A percentile compares a stretch with the other conserved stretches of the same genome.
Conservation (phyloP, 2,329 filamentous ascomycete genomes). For the Coniochaeta ligniaria region DNA sequence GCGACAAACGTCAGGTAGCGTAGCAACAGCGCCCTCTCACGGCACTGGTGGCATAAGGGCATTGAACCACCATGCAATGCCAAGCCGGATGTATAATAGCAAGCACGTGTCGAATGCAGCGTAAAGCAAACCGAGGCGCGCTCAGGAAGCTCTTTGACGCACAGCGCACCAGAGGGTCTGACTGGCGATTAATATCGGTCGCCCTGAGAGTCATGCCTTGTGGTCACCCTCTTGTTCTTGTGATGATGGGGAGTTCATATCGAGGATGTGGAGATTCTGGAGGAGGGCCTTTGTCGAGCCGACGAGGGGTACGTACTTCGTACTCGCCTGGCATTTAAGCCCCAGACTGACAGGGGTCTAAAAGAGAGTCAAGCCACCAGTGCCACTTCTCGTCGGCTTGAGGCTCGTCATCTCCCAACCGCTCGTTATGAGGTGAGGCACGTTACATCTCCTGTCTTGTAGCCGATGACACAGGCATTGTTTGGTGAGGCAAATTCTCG, state of each 20-base stretch:
- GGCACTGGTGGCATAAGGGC: neutral
- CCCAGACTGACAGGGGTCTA: slow-evolving; percentile 6
- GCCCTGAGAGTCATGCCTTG: neutral
- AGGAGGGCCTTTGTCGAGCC: slow-evolving; percentile 4
- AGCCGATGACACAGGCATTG: neutral
- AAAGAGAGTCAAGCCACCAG: slow-evolving; percentile 4
- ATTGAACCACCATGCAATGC: neutral
- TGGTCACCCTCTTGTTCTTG: neutral
- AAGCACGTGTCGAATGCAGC: slow-evolving; percentile 1
- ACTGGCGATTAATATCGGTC: neutral
- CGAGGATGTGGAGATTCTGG: neutral
- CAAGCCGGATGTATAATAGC: neutral
- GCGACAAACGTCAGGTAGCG: neutral
- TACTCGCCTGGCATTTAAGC: slow-evolving; percentile 6
- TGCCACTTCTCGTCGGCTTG: slow-evolving; percentile 1
- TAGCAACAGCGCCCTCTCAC: neutral
- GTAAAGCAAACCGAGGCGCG: neutral
- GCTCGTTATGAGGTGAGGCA: neutral
- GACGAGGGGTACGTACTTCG: slow-evolving; percentile 4
- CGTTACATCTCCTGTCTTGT: neutral
- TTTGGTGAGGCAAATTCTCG: neutral
- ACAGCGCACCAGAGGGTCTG: neutral
- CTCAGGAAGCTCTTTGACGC: neutral
- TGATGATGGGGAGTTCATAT: slow-evolving; percentile 2
- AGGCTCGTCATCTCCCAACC: neutral